phyloP scores from a whole-genome alignment of 257 asterid species.

The Linderniella brevidens region DNA sequence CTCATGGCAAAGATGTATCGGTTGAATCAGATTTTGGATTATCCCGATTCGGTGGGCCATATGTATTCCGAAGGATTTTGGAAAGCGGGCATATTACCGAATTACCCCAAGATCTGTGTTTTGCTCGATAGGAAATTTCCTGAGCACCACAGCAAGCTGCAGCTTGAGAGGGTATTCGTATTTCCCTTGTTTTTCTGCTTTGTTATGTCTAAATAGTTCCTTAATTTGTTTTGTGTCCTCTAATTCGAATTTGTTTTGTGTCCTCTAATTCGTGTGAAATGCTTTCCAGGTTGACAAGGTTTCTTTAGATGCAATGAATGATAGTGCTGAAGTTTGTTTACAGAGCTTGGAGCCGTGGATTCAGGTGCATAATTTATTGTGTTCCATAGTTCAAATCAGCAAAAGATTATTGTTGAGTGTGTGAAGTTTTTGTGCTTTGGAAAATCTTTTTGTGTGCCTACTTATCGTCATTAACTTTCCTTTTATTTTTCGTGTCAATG shows the following conservation, averaged over 20 bases:
- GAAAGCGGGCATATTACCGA: slow-evolving; percentile 93
- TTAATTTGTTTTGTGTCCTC: slow-evolving; percentile 6
- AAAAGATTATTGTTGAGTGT: too few relatives aligned
- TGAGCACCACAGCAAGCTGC: slow-evolving; percentile 91
- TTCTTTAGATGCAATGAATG: slow-evolving; percentile 79
- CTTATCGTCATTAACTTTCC: too few relatives aligned
- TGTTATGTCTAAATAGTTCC: slow-evolving; percentile 5
- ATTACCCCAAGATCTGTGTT: slow-evolving; percentile 74
- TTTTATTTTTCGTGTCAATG: too few relatives aligned
- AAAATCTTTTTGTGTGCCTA: too few relatives aligned
- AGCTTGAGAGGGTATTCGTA: slow-evolving; percentile 91
- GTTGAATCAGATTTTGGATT: slow-evolving; percentile 84
- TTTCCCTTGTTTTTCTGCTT: slow-evolving; percentile 9
- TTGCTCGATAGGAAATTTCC: slow-evolving; percentile 91
- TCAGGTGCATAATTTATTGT: slow-evolving; percentile 26
- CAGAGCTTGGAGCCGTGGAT: slow-evolving; percentile 98
- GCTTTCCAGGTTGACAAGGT: slow-evolving; percentile 65
- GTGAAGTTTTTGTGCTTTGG: too few relatives aligned
- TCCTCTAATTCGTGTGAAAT: slow-evolving; percentile 10
- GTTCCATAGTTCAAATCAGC: too few relatives aligned
- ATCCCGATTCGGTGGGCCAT: slow-evolving; percentile 72
- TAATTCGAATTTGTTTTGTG: slow-evolving; percentile 8
- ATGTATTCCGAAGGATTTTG: slow-evolving; percentile 80
- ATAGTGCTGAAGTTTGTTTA: slow-evolving; percentile 70
- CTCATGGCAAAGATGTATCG: slow-evolving; percentile 93